A percentile compares a stretch with the other conserved stretches of the same genome.
phyloP scores from a whole-genome alignment of 2,329 filamentous ascomycete species.

The Penicillium brasilianum region DNA sequence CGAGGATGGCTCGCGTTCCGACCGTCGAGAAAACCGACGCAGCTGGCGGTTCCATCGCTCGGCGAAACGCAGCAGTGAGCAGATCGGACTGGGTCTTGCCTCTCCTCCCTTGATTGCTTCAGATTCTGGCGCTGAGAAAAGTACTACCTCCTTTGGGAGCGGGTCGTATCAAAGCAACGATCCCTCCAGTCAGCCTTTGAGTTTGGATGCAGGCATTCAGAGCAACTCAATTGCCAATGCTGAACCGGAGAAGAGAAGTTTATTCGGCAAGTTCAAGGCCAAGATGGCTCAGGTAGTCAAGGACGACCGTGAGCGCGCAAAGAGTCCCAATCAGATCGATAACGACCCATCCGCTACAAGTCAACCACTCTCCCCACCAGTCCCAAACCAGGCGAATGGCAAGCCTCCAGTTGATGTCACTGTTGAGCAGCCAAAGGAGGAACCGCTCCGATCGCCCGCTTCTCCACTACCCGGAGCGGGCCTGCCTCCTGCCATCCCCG shows the following conservation, averaged over 20 bases:
- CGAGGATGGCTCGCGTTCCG: constrained; percentile 62
- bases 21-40: constrained; percentile 71
- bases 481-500: constrained; percentile 40
- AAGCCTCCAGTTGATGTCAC: constrained; percentile 33
- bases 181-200: constrained; percentile 42
- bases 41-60: constrained; percentile 72
- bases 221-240: constrained; percentile 33
- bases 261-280: constrained; percentile 68
- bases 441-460: constrained; percentile 31
- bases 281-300: constrained; percentile 62
- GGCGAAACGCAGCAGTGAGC: constrained; percentile 61
- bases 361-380: constrained; percentile 44
- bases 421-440: constrained; percentile 30
- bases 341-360: constrained; percentile 39
- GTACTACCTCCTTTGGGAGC: constrained; percentile 71
- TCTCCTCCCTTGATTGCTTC: constrained; percentile 62
- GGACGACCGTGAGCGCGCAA: constrained; percentile 59
- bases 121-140: constrained; percentile 68
- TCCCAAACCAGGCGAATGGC: constrained; percentile 27
- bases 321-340: constrained; percentile 54
- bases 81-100: constrained; percentile 48
- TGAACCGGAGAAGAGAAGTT: constrained; percentile 62
- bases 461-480: constrained; percentile 39
- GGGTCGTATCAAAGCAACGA: constrained; percentile 53
- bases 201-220: constrained; percentile 47